These are phyloP conservation scores for Phytophthora multivora DNA, from an alignment of 352 stramenopile genomes.

Conservation along the genomic window DNA sequence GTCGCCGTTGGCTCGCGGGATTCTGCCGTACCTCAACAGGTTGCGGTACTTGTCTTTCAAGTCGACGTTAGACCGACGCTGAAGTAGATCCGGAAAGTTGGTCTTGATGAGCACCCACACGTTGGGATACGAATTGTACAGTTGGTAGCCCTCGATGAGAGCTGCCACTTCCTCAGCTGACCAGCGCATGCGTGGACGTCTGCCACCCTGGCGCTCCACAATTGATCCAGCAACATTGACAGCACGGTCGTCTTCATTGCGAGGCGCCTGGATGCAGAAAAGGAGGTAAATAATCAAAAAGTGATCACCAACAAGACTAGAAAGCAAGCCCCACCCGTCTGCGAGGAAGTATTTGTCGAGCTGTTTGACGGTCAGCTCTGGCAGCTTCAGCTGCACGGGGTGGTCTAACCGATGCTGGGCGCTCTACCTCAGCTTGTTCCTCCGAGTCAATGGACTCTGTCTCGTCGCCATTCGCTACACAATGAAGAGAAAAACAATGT, in stretches of 20 bases:
- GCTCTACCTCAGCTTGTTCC: constrained; percentile 3
- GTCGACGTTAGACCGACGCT: constrained; percentile 69
- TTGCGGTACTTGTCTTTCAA: constrained; percentile 89
- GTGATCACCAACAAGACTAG: neutral
- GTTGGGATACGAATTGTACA: constrained; percentile 54
- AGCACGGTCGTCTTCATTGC: too few relatives aligned
- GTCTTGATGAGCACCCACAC: constrained; percentile 76
- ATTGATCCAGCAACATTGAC: too few relatives aligned
- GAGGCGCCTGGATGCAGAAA: too few relatives aligned
- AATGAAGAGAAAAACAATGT: neutral
- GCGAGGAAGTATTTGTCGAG: constrained; percentile 5
- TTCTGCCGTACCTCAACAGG: constrained; percentile 50
- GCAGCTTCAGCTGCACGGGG: constrained; percentile 16
- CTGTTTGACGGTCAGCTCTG: constrained; percentile 17
- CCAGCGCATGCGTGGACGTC: constrained; percentile 50
- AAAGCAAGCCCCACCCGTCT: constrained; percentile 8
- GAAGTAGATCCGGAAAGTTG: constrained; percentile 51
- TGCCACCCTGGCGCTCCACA: neutral
- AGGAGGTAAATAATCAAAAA: too few relatives aligned
- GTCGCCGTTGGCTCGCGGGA: constrained; percentile 18
- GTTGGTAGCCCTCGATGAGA: constrained; percentile 58
- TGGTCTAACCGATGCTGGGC: constrained; percentile 12
- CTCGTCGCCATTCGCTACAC: constrained; percentile 16
- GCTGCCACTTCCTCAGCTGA: constrained; percentile 57
- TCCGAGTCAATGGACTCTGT: constrained; percentile 23